Base-by-base conservation (phyloP, 331 rosid genomes). In the Stylosanthes scabra region DNA sequence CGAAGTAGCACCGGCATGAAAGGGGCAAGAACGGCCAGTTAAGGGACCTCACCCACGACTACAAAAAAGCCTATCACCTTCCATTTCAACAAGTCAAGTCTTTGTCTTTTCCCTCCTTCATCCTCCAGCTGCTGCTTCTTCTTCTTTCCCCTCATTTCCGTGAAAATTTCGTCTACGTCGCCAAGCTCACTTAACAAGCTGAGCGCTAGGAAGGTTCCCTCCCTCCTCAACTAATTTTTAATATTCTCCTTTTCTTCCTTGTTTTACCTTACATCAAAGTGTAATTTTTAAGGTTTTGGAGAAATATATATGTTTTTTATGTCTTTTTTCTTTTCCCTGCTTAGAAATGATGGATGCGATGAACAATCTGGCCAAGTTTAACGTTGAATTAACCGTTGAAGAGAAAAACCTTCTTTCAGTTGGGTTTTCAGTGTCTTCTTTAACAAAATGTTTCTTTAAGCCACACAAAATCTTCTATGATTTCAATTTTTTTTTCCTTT, bases 271-370 rank as follows among this genome's bases (percentile, higher is more conserved):
- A 51, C 57, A 51, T 15, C 7, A 51, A 6, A 1, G 7, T 51
- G 28, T 20, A 14, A 51, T 51, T 15, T 51, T 51, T 51, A 51
- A 27, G 57, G 57, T 52, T 52, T 52, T 31, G 42, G n/a, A 16
- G 39, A 70, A 51, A 20, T 20, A 20, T 20, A 20, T 20, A 20
- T 20, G 1, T n/a, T 34, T 52, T 15, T 39, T 8, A 10, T 39
- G 52, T 59, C 11, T 51, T 3, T 5, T 52, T 52, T 52, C 7
- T 7, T 49, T 13, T 49, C 5, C 55, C 58, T 15, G 27, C 8
- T 2, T 74, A 88, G 92, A 88, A 83, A 88, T 88, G 92, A 89
- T 88, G 85, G 92, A 83, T 2, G 82, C 88, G 63, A 88, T 88
- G 83, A 79, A 84, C 86, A 83, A 81, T 62, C 86, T 85, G 16